These are phyloP conservation scores for Leccinum pachyderme DNA, from an alignment of 1,284 basidiomycete species.

Conservation along the genomic window DNA sequence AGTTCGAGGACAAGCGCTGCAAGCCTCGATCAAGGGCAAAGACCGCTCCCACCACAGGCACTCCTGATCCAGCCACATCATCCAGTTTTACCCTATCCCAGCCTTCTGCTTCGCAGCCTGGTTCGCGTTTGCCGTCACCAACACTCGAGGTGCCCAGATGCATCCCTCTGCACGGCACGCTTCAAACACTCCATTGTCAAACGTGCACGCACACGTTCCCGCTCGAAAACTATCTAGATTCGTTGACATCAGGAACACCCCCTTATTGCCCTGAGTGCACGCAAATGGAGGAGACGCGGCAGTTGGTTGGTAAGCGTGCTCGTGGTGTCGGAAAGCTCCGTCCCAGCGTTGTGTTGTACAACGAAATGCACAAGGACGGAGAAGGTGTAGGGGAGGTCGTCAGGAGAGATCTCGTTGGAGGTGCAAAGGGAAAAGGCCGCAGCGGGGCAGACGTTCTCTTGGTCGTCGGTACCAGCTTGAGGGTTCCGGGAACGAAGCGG, in stretches of 20 bases:
- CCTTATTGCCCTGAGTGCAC: conserved; percentile 82
- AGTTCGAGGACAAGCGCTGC: conserved; percentile 51
- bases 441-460: conserved; percentile 81
- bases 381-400: conserved; percentile 84
- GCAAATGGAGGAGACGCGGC: conserved; percentile 65
- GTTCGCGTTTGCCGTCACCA: conserved; percentile 41
- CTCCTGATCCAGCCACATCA: conserved; percentile 15
- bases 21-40: conserved; percentile 48
- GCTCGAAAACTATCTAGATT: conserved; percentile 57
- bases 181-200: conserved; percentile 79
- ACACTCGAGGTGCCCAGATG: conserved; percentile 65
- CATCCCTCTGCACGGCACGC: conserved; percentile 88
- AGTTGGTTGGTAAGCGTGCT: conserved; percentile 75
- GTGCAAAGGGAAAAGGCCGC: conserved; percentile 59
- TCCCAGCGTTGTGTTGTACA: conserved; percentile 89
- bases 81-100: conserved; percentile 17
- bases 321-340: conserved; percentile 81
- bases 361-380: conserved; percentile 85
- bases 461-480: conserved; percentile 88
- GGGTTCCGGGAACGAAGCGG: conserved; percentile 90
- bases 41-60: conserved; percentile 18
- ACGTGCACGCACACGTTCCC: conserved; percentile 75
- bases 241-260: conserved; percentile 57
- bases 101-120: conserved; percentile 22
- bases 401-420: conserved; percentile 70